A percentile compares a stretch with the other conserved stretches of the same genome.
Evolutionary conservation across 352 stramenopile species (phyloP).

Genomic region (Pythium guiyangense): DNA sequence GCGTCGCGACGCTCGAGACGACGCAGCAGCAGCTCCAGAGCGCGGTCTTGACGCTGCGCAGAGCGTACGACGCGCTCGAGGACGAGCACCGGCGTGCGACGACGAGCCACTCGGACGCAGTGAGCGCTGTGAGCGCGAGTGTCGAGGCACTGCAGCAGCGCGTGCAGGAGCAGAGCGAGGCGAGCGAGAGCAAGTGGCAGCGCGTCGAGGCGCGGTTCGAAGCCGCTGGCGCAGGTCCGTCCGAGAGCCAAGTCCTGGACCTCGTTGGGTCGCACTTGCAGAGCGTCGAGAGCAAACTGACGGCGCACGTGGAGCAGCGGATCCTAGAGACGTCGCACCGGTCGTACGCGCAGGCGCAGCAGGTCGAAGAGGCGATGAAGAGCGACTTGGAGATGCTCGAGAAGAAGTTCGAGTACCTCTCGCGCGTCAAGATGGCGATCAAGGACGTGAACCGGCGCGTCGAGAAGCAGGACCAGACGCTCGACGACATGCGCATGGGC

Average conservation of each 20-base stretch:
- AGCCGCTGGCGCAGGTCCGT: constrained; percentile 9
- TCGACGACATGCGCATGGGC: constrained; percentile 53
- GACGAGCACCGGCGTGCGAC: constrained; percentile 11
- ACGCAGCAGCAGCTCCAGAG: constrained; percentile 23
- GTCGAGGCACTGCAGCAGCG: neutral
- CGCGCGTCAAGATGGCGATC: too few relatives aligned
- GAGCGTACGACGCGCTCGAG: constrained; percentile 14
- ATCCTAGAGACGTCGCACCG: too few relatives aligned
- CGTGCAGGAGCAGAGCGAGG: constrained; percentile 17
- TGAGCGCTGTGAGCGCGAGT: constrained; percentile 5
- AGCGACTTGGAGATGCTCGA: too few relatives aligned
- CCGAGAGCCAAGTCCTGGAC: constrained; percentile 18
- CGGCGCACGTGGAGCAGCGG: too few relatives aligned
- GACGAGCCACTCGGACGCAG: neutral
- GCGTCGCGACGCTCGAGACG: constrained; percentile 31
- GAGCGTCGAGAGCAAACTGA: too few relatives aligned
- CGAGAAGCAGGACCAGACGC: constrained; percentile 55
- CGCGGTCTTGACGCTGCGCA: constrained; percentile 16
- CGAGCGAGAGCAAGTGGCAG: constrained; percentile 9
- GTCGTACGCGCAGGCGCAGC: too few relatives aligned
- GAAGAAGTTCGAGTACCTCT: too few relatives aligned
- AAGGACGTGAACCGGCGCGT: constrained; percentile 52
- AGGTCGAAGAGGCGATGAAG: too few relatives aligned
- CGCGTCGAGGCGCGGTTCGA: constrained; percentile 7
- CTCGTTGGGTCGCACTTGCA: constrained; percentile 23